A percentile compares a stretch with the other conserved stretches of the same genome.
These are phyloP conservation scores for Lathyrus tuberosus DNA, from an alignment of 306 rosid species.

Conservation along the genomic window DNA sequence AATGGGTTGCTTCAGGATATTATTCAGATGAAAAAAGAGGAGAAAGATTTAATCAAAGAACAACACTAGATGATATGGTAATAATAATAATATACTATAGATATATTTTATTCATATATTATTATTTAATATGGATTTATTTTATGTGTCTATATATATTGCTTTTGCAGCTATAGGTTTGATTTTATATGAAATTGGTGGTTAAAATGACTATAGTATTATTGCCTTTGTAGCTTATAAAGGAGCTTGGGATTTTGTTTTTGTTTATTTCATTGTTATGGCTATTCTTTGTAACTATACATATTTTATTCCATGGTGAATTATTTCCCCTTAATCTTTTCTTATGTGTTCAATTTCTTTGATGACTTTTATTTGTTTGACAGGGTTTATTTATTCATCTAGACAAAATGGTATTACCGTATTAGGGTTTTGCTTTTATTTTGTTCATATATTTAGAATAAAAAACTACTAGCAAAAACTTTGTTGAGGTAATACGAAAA, in stretches of 20 bases:
- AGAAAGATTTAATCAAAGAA: constrained; percentile 39
- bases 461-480: background rate
- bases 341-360: background rate
- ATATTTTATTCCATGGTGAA: constrained; percentile 27
- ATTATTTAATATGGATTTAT: background rate
- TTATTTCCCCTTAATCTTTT: background rate
- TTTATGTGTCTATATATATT: background rate
- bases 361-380: background rate
- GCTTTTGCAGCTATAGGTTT: constrained; percentile 1
- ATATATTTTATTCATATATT: background rate
- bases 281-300: constrained; percentile 48
- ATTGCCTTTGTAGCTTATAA: constrained; percentile 20
- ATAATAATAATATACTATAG: background rate
- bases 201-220: constrained; percentile 22
- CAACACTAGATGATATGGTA: constrained; percentile 22
- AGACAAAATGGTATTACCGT: background rate
- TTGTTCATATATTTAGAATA: background rate
- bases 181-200: constrained; percentile 27
- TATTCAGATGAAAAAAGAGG: constrained; percentile 52
- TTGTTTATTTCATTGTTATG: constrained; percentile 28
- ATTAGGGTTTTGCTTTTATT: constrained; percentile 21
- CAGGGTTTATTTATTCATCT: constrained; percentile 6
- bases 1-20: constrained; percentile 84
- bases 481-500: background rate
- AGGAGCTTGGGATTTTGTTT: constrained; percentile 24